These are phyloP conservation scores for Diophrys sp. DNA, from an alignment of 73 alveolate genomes.

Conservation along the genomic window DNA sequence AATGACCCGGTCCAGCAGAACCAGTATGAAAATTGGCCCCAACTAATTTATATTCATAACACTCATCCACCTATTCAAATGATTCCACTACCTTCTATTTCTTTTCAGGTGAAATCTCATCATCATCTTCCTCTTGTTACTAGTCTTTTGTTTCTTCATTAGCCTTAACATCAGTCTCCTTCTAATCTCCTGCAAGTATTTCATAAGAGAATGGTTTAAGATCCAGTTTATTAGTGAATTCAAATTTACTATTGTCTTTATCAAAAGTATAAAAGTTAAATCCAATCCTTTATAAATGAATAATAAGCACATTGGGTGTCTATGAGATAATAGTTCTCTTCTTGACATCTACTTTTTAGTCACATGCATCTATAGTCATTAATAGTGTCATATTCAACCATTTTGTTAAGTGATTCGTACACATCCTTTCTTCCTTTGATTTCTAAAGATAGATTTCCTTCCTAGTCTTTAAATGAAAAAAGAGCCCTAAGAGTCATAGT, in stretches of 20 bases:
- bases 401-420: constrained; percentile 83
- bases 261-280: constrained; percentile 93
- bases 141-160: constrained; percentile 6
- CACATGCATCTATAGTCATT: constrained; percentile 91
- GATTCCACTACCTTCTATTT: constrained; percentile 19
- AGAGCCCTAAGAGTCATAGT: constrained; percentile 88
- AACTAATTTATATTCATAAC: constrained; percentile 63
- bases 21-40: constrained; percentile 75
- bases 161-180: constrained; percentile 10
- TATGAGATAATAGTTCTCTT: constrained; percentile 83
- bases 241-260: constrained; percentile 92
- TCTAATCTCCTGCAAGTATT: constrained; percentile 27
- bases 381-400: constrained; percentile 81
- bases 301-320: constrained; percentile 94
- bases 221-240: constrained; percentile 92
- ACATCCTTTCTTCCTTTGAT: constrained; percentile 88
- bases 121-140: constrained; percentile 16
- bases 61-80: constrained; percentile 36
- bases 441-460: constrained; percentile 90
- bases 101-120: constrained; percentile 27
- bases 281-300: constrained; percentile 91
- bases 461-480: constrained; percentile 92
- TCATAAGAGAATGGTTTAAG: constrained; percentile 59
- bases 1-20: constrained; percentile 76
- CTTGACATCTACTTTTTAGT: constrained; percentile 83